Base-by-base conservation (phyloP, 805 yeast species). In the Yamadazyma scolyti region DNA sequence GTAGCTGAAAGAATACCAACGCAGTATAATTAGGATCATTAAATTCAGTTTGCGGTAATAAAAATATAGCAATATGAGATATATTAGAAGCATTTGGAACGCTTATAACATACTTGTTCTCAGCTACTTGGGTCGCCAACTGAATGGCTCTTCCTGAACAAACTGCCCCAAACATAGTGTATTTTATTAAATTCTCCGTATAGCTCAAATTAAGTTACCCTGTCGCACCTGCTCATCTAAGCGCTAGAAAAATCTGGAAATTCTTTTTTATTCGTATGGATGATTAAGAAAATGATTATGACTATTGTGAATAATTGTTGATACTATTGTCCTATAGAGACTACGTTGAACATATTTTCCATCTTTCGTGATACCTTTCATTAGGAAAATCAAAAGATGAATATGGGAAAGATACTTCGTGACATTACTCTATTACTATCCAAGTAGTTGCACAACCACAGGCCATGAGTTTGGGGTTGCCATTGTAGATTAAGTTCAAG, bases 1-100 rank as follows among this genome's bases (percentile, higher is more conserved):
- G 88, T 31, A 89, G 60, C 52, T 90, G 96, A 58, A 87, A 90
- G 56, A 82, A 93, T 2, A 93, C 85, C 24, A 90, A 69, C 0
- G 97, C 97, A 1, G 90, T 77, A 45, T 68, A 82, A 27, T 73
- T 73, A 1, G 75, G 73, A 33, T 89, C 96, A 21, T 48, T 47
- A 39, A 66, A 64, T 17, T 74, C 77, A 4, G 83, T 74, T 40
- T 86, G 85, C 0, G 99, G 98, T 1, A 93, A 68, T 28, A 89
- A 61, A 53, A 93, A 93, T 4, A 93, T 65, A 1, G 95, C 83
- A 23, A 93, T 68, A 52, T 87, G 95, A 26, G 88, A 82, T 25
- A 82, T 69, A 27, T 69, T 71, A 6, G 81, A 63, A 0, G 87
- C 84, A 44, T 78, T 75, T 31, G 71, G 70, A 16, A 84, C 74